A percentile compares a stretch with the other conserved stretches of the same genome.
phyloP scores from a whole-genome alignment of 2,329 filamentous ascomycete species.

The Teratosphaeria viscida region DNA sequence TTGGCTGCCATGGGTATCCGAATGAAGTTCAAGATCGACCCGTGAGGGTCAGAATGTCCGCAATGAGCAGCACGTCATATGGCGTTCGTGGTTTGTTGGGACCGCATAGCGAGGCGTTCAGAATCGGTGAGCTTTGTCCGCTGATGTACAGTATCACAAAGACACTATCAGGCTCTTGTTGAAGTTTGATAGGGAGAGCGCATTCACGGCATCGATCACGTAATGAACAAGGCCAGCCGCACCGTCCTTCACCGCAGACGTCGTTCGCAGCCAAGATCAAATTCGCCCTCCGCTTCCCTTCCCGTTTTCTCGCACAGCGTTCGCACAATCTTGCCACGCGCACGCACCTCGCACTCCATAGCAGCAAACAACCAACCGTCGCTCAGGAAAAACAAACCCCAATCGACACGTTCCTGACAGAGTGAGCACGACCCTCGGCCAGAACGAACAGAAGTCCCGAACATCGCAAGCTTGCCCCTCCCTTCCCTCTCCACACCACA shows the following conservation, averaged over 20 bases:
- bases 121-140: neutral
- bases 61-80: neutral
- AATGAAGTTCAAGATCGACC: conserved; percentile 76
- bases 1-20: conserved; percentile 92
- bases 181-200: neutral
- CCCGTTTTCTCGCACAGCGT: neutral
- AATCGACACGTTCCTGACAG: neutral
- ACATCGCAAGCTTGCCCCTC: neutral
- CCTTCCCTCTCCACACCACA: neutral
- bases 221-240: neutral
- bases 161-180: neutral
- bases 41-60: conserved; percentile 17
- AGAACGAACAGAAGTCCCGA: neutral
- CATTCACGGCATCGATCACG: neutral
- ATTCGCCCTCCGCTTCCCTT: neutral
- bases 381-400: neutral
- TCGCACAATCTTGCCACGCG: neutral
- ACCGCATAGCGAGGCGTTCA: conserved; percentile 1
- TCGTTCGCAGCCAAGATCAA: neutral
- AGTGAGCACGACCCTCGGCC: neutral
- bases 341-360: neutral
- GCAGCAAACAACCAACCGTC: neutral
- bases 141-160: neutral
- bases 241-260: neutral
- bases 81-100: neutral